Evolutionary conservation across 371 early-diverging fungal genomes (phyloP).

Genomic region (Actinomortierella ambigua): DNA sequence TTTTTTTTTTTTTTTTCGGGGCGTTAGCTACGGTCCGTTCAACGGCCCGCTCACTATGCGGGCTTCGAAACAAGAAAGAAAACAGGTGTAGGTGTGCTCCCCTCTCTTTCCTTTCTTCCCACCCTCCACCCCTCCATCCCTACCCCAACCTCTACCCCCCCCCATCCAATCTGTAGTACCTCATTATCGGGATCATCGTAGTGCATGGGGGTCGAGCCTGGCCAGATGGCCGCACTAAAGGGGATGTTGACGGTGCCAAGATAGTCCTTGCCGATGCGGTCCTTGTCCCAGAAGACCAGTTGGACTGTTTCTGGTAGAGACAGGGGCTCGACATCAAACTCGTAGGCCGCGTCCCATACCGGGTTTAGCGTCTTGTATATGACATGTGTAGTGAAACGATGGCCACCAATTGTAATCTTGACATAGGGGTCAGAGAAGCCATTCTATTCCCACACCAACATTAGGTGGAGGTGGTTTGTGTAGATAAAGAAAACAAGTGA

Average conservation of each 20-base stretch:
- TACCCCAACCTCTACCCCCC: too few species aligned
- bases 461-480: background rate
- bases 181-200: slow-evolving; percentile 59
- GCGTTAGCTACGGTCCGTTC: too few species aligned
- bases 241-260: slow-evolving; percentile 38
- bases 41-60: too few species aligned
- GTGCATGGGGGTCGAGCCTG: slow-evolving; percentile 38
- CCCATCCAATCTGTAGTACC: too few species aligned
- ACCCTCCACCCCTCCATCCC: too few species aligned
- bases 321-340: slow-evolving; percentile 56
- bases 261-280: slow-evolving; percentile 54
- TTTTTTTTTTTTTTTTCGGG: too few species aligned
- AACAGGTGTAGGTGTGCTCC: too few species aligned
- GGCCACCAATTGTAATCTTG: slow-evolving; percentile 58
- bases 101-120: too few species aligned
- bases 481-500: background rate
- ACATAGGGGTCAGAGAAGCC: slow-evolving; percentile 72
- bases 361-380: slow-evolving; percentile 74
- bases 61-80: too few species aligned
- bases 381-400: slow-evolving; percentile 71
- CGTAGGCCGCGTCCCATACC: slow-evolving; percentile 76
- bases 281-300: slow-evolving; percentile 68
- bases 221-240: slow-evolving; percentile 34
- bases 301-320: slow-evolving; percentile 51
- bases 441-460: slow-evolving; percentile 51